Base-by-base conservation (phyloP, 306 rosid genomes). In the Castanea sativa region DNA sequence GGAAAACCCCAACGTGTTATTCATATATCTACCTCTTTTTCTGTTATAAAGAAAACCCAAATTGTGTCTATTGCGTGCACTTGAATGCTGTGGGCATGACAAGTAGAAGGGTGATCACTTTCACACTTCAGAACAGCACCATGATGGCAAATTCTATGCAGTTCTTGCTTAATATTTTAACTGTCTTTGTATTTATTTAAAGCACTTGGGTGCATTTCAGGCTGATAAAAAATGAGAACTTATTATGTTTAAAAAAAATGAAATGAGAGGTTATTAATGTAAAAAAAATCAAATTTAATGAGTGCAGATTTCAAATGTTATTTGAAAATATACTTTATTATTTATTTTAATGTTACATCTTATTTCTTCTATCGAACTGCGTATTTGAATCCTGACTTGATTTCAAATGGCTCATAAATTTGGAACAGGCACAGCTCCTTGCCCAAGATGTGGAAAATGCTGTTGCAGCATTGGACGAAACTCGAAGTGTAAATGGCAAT, bases 361-460 rank as follows among this genome's bases (percentile, higher is more conserved):
- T 63, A 30, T 63, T 64, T 29, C 9, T 64, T 11, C 70, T 30
- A 16, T 60, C 2, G 13, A 21, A 25, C n/a, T 5, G 12, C 6
- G 11, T 14, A 27, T 63, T 38, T 63, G n/a, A 27, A 63, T 14
- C 5, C n/a, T 21, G 41, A 75, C 79, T 77, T 73, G 75, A 49
- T 67, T 81, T 32, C 78, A 23, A 58, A 78, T 16, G 68, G 58
- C 78, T 55, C 77, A 67, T 64, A 63, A 75, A 77, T 71, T 78
- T 83, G 75, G 70, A 80, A 78, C 96, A 95, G 99, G 97, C 97
- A 69, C 97, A 93, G 84, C 98, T 95, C 80, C 93, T 93, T 6
- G 96, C 94, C 7, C 96, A 87, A 74, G 94, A 91, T 49, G 84
- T 88, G 35, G 94, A 90, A 76, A 85, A 86, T 75, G 76, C 82